Percentiles rank a stretch among this genome's conserved stretches.
These are phyloP conservation scores for Tylopilus intermedius DNA, from an alignment of 768 basidiomycete species.

Conservation along the genomic window DNA sequence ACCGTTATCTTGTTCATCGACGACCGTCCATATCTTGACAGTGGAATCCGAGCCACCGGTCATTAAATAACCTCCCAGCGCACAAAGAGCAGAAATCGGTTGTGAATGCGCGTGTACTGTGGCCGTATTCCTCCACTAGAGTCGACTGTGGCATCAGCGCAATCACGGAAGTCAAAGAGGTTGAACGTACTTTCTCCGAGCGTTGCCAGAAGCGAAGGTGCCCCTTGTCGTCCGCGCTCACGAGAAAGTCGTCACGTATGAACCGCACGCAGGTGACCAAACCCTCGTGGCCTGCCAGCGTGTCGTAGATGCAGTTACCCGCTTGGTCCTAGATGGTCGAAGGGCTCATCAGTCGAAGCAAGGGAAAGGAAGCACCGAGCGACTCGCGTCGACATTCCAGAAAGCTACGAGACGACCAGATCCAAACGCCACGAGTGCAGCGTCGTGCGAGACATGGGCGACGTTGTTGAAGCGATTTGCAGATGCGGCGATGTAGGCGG, in stretches of 20 bases:
- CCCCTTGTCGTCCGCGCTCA: slow-evolving; percentile 78
- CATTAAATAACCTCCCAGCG: slow-evolving; percentile 45
- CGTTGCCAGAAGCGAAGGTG: slow-evolving; percentile 56
- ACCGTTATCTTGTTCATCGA: slow-evolving; percentile 28
- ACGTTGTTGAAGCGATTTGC: slow-evolving; percentile 42
- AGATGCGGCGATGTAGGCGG: slow-evolving; percentile 44
- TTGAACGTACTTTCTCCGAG: slow-evolving; percentile 23
- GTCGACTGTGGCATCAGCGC: slow-evolving; percentile 4
- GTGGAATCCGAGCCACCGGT: slow-evolving; percentile 82
- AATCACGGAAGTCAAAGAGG: slow-evolving; percentile 5
- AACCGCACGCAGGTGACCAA: slow-evolving; percentile 77
- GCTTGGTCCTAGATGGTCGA: slow-evolving; percentile 35
- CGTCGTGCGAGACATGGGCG: slow-evolving; percentile 31
- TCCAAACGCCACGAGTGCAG: slow-evolving; percentile 50
- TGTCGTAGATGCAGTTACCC: slow-evolving; percentile 42
- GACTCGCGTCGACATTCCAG: slow-evolving; percentile 52
- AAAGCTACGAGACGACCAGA: slow-evolving; percentile 52
- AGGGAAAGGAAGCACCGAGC: neutral
- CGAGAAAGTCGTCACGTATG: slow-evolving; percentile 44
- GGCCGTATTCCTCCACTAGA: slow-evolving; percentile 52
- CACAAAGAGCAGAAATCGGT: slow-evolving; percentile 65
- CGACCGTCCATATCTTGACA: slow-evolving; percentile 69
- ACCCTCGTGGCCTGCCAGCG: slow-evolving; percentile 71
- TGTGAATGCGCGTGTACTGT: slow-evolving; percentile 58
- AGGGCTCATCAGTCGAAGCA: neutral